Percentiles rank a stretch among this genome's conserved stretches.
Evolutionary conservation across 2,329 filamentous ascomycete species (phyloP).

Genomic region (Blastomyces emzantsi): DNA sequence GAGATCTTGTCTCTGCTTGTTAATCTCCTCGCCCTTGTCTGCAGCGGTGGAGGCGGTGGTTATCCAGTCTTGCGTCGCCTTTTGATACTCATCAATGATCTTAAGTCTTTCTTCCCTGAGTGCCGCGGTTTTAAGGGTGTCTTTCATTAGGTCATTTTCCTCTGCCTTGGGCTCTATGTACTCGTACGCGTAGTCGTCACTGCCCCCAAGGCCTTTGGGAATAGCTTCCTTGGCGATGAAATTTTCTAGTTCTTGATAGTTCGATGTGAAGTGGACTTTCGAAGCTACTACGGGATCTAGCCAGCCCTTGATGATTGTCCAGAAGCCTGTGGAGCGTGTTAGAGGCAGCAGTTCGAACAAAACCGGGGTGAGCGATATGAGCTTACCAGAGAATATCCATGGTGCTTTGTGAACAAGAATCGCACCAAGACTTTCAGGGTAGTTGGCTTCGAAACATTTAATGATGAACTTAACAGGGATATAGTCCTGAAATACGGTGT

Average conservation of each 20-base stretch:
- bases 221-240: constrained; percentile 66
- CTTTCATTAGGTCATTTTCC: constrained; percentile 69
- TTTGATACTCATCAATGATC: constrained; percentile 66
- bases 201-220: constrained; percentile 73
- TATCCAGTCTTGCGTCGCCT: constrained; percentile 68
- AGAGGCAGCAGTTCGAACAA: neutral
- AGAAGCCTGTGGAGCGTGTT: constrained; percentile 56
- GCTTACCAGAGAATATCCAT: constrained; percentile 85
- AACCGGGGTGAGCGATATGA: neutral
- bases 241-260: constrained; percentile 63
- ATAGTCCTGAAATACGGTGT: constrained; percentile 58
- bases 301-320: constrained; percentile 93
- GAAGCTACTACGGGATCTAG: constrained; percentile 89
- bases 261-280: constrained; percentile 91
- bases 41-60: constrained; percentile 38
- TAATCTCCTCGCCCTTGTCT: constrained; percentile 42
- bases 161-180: constrained; percentile 67
- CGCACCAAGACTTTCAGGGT: constrained; percentile 81
- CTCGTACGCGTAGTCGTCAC: constrained; percentile 73
- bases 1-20: constrained; percentile 51
- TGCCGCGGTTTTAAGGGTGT: constrained; percentile 53
- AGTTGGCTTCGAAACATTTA: constrained; percentile 98
- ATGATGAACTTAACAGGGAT: constrained; percentile 98
- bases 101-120: constrained; percentile 55
- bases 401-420: constrained; percentile 93